A percentile compares a stretch with the other conserved stretches of the same genome.
Conservation (phyloP, 2,329 filamentous ascomycete genomes). For the Pseudogymnoascus sp. region DNA sequence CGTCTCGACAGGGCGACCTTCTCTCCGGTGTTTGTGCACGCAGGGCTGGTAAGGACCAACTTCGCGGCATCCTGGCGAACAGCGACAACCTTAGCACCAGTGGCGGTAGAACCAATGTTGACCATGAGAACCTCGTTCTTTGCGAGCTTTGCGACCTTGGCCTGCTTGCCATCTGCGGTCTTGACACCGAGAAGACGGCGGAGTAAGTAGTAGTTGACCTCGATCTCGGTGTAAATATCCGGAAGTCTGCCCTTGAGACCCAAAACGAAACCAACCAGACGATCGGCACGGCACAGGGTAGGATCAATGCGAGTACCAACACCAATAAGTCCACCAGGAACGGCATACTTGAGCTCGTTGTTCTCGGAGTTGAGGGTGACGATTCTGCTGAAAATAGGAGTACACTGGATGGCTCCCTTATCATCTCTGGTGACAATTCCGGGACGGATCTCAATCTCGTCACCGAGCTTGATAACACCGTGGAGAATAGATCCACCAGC, state of each 20-base stretch:
- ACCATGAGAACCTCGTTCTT: constrained; percentile 99
- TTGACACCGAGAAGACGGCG: constrained; percentile 91
- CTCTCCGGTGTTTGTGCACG: constrained; percentile 94
- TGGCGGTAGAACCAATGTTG: constrained; percentile 96
- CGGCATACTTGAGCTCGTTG: constrained; percentile 97
- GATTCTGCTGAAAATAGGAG: constrained; percentile 91
- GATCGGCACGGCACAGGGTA: constrained; percentile 96
- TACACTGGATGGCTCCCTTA: constrained; percentile 88
- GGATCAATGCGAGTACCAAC: constrained; percentile 96
- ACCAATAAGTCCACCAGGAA: constrained; percentile 95
- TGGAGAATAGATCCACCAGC: constrained; percentile 95
- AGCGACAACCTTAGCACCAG: constrained; percentile 91
- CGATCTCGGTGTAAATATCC: constrained; percentile 95
- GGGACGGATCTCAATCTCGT: constrained; percentile 98
- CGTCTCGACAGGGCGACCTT: constrained; percentile 93
- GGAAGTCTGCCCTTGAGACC: constrained; percentile 89
- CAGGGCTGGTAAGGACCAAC: constrained; percentile 82
- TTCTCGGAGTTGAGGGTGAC: constrained; percentile 94
- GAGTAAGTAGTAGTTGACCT: constrained; percentile 98
- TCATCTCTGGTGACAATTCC: constrained; percentile 96
- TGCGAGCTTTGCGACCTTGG: constrained; percentile 94
- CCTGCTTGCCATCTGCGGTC: constrained; percentile 96
- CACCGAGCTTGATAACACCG: constrained; percentile 91
- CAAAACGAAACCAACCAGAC: constrained; percentile 94
- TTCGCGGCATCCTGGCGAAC: constrained; percentile 98